Conservation (phyloP, 2,329 filamentous ascomycete genomes). For the Thelonectria olida region DNA sequence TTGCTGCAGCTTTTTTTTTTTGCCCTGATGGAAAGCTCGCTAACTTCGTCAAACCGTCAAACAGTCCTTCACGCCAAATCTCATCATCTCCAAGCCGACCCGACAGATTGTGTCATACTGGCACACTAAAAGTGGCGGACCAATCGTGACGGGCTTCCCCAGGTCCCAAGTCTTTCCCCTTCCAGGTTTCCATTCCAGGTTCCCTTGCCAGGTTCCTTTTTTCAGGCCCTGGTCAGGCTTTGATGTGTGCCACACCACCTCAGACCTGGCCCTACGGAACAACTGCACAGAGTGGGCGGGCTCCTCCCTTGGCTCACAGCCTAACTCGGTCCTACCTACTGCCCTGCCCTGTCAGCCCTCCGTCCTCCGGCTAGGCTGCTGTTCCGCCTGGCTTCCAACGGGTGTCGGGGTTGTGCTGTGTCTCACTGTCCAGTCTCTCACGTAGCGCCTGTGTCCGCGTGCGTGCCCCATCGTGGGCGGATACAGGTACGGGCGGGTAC, state of each 20-base stretch:
- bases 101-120: constrained; percentile 48
- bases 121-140: constrained; percentile 35
- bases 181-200: constrained; percentile 29
- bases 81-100: constrained; percentile 36
- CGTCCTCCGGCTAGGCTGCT: too few relatives aligned
- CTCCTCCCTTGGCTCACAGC: too few relatives aligned
- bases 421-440: too few relatives aligned
- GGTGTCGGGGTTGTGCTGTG: too few relatives aligned
- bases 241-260: constrained; percentile 4
- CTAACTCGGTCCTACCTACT: too few relatives aligned
- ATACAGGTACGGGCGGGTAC: constrained; percentile 42
- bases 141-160: constrained; percentile 42
- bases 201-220: constrained; percentile 35
- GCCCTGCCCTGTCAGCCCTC: constrained; percentile 5
- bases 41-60: too few relatives aligned
- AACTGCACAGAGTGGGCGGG: too few relatives aligned
- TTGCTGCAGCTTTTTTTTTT: neutral
- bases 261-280: too few relatives aligned
- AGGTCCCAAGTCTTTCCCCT: constrained; percentile 38
- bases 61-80: too few relatives aligned
- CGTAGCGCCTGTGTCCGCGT: neutral
- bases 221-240: constrained; percentile 21
- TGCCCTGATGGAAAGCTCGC: too few relatives aligned
- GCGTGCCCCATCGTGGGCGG: constrained; percentile 24
- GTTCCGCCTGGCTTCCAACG: too few relatives aligned